Percentiles rank a stretch among this genome's conserved stretches.
These are phyloP conservation scores for Alternaria brassicae DNA, from an alignment of 2,329 filamentous ascomycete genomes.

Conservation along the genomic window DNA sequence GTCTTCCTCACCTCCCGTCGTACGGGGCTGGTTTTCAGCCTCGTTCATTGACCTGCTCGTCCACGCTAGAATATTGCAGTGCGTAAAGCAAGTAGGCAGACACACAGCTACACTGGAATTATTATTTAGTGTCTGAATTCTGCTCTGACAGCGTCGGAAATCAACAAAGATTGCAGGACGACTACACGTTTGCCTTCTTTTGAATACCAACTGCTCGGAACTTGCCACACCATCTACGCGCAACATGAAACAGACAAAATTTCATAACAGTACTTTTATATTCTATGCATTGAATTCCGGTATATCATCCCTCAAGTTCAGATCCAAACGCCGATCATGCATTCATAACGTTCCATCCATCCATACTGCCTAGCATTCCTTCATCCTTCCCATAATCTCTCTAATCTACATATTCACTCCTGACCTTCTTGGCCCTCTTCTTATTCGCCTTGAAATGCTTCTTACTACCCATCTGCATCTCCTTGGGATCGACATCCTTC, in stretches of 20 bases:
- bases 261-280: not conserved
- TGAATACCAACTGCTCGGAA: too few relatives aligned
- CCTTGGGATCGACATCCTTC: slow-evolving; percentile 81
- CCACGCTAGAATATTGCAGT: not conserved
- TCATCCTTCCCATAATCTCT: not conserved
- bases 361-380: too few relatives aligned
- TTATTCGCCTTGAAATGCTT: slow-evolving; percentile 91
- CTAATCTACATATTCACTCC: slow-evolving; percentile 47
- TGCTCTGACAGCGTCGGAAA: too few relatives aligned
- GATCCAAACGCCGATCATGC: slow-evolving; percentile 17
- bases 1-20: too few relatives aligned
- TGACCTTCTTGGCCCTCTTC: slow-evolving; percentile 64
- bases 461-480: slow-evolving; percentile 76
- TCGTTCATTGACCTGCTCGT: not conserved
- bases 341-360: slow-evolving; percentile 3
- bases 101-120: too few relatives aligned
- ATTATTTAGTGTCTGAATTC: too few relatives aligned
- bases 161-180: too few relatives aligned
- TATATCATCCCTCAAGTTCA: not conserved
- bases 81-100: too few relatives aligned
- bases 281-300: not conserved
- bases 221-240: too few relatives aligned
- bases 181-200: too few relatives aligned
- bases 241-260: not conserved
- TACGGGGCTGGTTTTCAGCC: too few relatives aligned